Base-by-base conservation (phyloP, 306 rosid species). In the Echinosophora koreensis region DNA sequence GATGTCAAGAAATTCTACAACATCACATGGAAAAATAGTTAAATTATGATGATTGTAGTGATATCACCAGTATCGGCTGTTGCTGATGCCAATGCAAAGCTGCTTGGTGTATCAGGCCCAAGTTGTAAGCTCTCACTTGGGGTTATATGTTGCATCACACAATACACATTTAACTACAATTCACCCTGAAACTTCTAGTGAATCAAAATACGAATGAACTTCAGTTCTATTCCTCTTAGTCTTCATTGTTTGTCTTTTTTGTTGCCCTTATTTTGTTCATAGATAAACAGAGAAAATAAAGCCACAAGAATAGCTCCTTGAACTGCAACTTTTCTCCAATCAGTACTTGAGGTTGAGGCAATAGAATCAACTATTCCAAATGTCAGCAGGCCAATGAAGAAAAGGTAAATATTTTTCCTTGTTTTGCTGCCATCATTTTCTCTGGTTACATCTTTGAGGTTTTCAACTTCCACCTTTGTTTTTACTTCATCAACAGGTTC, bases 321-420 rank as follows among this genome's bases (percentile, higher is more conserved):
- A 83, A 78, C 78, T 28, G 86, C 91, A 42, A 83, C 87, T 82
- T 85, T 95, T 56, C 86, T 73, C 97, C 92, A 87, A 72, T 94
- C 90, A 42, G 85, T 73, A 61, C 46, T 47, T 8, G 90, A 76
- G 17, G 94, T 70, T 51, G 88, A 77, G 83, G 86, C 42, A 78
- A 87, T 54, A 66, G 91, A 84, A 74, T 89, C 87, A 50, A 82
- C 86, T 58, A 92, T 83, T 66, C 87, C 84, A 71, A 77, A 80
- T 42, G 76, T 81, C 12, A 90, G 63, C 64, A 91, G 64, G 57
- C 91, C 91, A 80, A 91, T 91, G 49, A 90, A 80, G 56, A 83
- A 89, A 6, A 91, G 87, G 83, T 88, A 94, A 74, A 90, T 81
- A 75, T 82, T 84, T 79, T 82, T 88, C 78, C 88, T 87, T 37